Base-by-base conservation (phyloP, 1,139 yeast genomes). In the Meyerozyma carpophila region DNA sequence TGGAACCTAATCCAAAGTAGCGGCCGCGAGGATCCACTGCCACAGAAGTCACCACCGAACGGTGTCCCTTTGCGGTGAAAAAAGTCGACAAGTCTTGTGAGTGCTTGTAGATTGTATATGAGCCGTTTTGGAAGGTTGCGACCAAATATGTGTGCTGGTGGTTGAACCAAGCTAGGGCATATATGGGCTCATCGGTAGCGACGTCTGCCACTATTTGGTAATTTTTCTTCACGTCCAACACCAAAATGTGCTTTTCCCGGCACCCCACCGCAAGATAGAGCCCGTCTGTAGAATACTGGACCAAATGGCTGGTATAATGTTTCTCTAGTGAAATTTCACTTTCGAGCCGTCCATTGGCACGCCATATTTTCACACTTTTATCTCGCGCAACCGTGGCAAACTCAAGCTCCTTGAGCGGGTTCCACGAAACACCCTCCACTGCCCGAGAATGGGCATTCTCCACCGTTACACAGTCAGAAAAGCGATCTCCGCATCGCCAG, bases 301-400 rank as follows among this genome's bases (percentile, higher is more conserved):
- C 63, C 50, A 65, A 49, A 53, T 73, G 62, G 49, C 64, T 57
- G 26, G 44, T 43, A 16, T 57, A 54, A 41, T 57, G 28, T 42
- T 58, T 54, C 21, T 58, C 57, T 14, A 72, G 57, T 41, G 57
- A 52, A 45, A 66, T 45, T 47, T 69, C 65, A 32, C 66, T 63
- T 20, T 77, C 63, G 39, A 66, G 54, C 16, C 48, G 43, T 4
- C 75, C 71, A 1, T 62, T 54, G 8, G 44, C 45, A 45, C 75
- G 75, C 93, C 93, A 85, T 8, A 81, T 55, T 50, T 73, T 75
- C 27, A 85, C 59, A 38, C 58, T 58, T n/a, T 63, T 60, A 50
- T 82, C 87, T 42, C 76, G 63, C 1, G 84, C 82, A 13, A 79
- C 84, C 2, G 86, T 73, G 1, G 81, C 86, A 47, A 86, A 67